These are phyloP conservation scores for Fraxinus dipetala DNA, from an alignment of 305 asterid genomes.

Conservation along the genomic window DNA sequence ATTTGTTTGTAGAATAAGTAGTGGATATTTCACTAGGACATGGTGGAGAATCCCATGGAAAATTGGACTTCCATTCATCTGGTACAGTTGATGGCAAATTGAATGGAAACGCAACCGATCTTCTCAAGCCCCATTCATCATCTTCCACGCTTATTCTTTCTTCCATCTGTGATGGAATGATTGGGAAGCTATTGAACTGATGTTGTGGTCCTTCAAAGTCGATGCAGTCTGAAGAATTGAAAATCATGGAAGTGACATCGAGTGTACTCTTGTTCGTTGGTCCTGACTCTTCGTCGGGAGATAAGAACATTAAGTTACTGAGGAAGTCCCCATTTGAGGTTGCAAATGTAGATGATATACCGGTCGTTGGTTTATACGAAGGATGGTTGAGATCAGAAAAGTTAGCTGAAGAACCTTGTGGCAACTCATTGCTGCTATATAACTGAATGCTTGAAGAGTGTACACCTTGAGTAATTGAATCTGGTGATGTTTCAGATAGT, in stretches of 20 bases:
- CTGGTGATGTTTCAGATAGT: slow-evolving; percentile 42
- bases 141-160: slow-evolving; percentile 29
- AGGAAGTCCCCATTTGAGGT: slow-evolving; percentile 34
- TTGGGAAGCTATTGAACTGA: slow-evolving; percentile 34
- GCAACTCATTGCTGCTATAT: slow-evolving; percentile 26
- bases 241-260: slow-evolving; percentile 39
- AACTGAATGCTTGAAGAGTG: slow-evolving; percentile 7
- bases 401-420: slow-evolving; percentile 19
- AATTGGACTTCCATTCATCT: slow-evolving; percentile 34
- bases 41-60: slow-evolving; percentile 71
- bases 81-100: slow-evolving; percentile 35
- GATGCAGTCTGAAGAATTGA: slow-evolving; percentile 30
- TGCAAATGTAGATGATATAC: slow-evolving; percentile 27
- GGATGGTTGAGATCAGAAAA: slow-evolving; percentile 36
- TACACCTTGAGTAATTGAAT: slow-evolving; percentile 36
- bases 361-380: slow-evolving; percentile 24
- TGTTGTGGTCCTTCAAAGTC: slow-evolving; percentile 37
- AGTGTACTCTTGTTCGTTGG: slow-evolving; percentile 25
- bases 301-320: slow-evolving; percentile 38
- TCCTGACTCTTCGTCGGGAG: slow-evolving; percentile 37
- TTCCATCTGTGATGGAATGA: slow-evolving; percentile 39
- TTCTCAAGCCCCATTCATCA: slow-evolving; percentile 30
- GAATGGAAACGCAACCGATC: slow-evolving; percentile 64
- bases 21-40: slow-evolving; percentile 63
- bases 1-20: slow-evolving; percentile 50